Evolutionary conservation across 1,284 basidiomycete genomes (phyloP).

Genomic region (Cutaneotrichosporon curvatum): DNA sequence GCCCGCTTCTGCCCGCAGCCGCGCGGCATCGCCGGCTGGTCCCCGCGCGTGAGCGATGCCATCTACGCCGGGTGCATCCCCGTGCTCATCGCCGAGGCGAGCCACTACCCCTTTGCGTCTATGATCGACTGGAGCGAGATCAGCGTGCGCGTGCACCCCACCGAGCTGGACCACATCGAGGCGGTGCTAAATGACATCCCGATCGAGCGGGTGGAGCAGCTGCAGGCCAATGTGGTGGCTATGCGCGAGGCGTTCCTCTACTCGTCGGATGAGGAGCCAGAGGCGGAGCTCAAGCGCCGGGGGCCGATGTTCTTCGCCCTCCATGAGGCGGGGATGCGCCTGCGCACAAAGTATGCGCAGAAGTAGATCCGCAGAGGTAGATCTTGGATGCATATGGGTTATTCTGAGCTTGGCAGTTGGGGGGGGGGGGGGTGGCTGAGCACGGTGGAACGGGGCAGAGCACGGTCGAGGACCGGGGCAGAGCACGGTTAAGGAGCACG

Average conservation of each 20-base stretch:
- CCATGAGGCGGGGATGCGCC: constrained; percentile 44
- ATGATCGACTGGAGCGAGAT: constrained; percentile 48
- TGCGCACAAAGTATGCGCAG: constrained; percentile 36
- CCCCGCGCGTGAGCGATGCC: constrained; percentile 48
- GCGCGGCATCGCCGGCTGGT: constrained; percentile 46
- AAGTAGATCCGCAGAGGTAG: too few species aligned
- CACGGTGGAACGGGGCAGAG: too few species aligned
- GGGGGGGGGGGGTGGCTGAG: too few species aligned
- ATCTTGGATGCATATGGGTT: too few species aligned
- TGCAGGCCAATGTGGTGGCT: constrained; percentile 47
- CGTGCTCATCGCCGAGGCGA: constrained; percentile 47
- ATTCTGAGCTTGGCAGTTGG: too few species aligned
- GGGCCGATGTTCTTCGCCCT: constrained; percentile 48
- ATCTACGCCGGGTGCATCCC: constrained; percentile 51
- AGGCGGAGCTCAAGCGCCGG: constrained; percentile 37
- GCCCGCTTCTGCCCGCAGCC: constrained; percentile 48
- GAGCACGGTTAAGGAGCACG: too few species aligned
- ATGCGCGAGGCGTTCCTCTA: constrained; percentile 49
- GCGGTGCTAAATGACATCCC: constrained; percentile 44
- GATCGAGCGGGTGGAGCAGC: constrained; percentile 38
- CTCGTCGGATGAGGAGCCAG: constrained; percentile 37
- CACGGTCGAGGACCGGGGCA: too few species aligned
- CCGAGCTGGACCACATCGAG: constrained; percentile 46
- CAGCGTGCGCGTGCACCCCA: constrained; percentile 46
- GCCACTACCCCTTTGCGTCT: constrained; percentile 47